phyloP scores from a whole-genome alignment of 139 green algal species.

The Eudorina sp. region DNA sequence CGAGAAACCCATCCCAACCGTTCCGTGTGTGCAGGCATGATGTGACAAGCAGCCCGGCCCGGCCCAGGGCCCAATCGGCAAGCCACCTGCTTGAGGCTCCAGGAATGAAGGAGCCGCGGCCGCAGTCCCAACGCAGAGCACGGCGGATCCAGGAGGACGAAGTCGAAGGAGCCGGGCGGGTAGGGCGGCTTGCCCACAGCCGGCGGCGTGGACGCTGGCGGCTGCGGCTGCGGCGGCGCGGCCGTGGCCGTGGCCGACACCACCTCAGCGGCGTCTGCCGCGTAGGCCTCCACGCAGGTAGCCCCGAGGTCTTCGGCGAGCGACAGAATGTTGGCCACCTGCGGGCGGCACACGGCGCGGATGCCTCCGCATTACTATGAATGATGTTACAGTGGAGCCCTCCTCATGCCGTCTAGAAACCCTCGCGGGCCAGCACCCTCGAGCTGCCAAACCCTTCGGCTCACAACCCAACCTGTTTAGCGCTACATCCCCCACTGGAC shows the following conservation, averaged over 20 bases:
- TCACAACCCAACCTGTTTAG: no score
- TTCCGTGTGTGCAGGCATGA: no score
- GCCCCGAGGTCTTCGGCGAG: slow-evolving; percentile 36
- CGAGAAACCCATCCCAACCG: no score
- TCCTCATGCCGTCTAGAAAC: no score
- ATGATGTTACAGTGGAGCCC: no score
- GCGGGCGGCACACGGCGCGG: no score
- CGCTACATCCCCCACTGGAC: no score
- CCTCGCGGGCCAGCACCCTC: no score
- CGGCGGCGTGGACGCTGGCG: not conserved
- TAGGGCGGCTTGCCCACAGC: slow-evolving; percentile 62
- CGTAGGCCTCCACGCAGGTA: slow-evolving; percentile 14
- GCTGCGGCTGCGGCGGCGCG: not conserved
- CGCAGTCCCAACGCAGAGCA: slow-evolving; percentile 92
- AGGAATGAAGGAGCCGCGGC: slow-evolving; percentile 73
- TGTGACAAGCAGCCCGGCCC: no score
- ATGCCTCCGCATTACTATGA: no score
- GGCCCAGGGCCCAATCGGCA: no score
- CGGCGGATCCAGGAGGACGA: slow-evolving; percentile 91
- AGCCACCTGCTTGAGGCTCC: slow-evolving; percentile 23
- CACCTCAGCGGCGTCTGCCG: slow-evolving; percentile 24
- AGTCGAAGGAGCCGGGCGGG: slow-evolving; percentile 80
- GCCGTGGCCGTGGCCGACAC: not conserved
- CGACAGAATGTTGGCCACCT: slow-evolving; percentile 25
- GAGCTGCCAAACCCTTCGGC: no score